A percentile compares a stretch with the other conserved stretches of the same genome.
phyloP scores from a whole-genome alignment of 164 flowering plant genomes.

The Annona squamosa region DNA sequence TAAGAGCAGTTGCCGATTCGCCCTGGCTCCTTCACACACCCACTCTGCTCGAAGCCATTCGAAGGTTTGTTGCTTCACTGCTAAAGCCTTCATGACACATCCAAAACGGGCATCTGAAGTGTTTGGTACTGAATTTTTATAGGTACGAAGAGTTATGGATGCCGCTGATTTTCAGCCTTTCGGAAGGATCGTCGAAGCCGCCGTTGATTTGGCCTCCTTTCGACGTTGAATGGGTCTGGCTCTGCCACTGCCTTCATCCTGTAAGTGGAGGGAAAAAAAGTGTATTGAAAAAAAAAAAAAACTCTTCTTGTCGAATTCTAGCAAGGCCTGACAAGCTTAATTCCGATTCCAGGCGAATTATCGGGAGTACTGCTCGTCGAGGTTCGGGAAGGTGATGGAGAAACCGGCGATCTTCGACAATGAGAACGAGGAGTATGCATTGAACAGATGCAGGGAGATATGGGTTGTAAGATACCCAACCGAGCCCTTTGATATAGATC shows the following conservation, averaged over 20 bases:
- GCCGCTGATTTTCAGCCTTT: conserved; percentile 73
- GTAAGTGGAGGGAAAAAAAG: conserved; percentile 25
- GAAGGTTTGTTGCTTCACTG: conserved; percentile 37
- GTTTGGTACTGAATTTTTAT: conserved; percentile 13
- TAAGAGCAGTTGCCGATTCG: conserved; percentile 46
- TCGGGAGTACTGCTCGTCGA: conserved; percentile 56
- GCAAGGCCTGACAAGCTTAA: background rate
- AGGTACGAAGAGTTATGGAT: conserved; percentile 94
- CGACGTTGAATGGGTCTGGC: conserved; percentile 95
- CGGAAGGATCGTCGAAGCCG: conserved; percentile 24
- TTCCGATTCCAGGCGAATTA: conserved; percentile 44
- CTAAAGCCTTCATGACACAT: background rate
- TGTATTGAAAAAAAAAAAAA: background rate
- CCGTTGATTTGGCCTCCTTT: conserved; percentile 79
- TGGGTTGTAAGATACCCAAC: conserved; percentile 63
- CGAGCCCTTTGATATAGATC: conserved; percentile 64
- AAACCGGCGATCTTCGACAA: conserved; percentile 68
- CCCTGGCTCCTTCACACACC: conserved; percentile 55
- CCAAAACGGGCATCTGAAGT: conserved; percentile 37
- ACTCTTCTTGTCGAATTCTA: background rate
- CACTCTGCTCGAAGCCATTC: conserved; percentile 44
- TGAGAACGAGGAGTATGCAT: conserved; percentile 82
- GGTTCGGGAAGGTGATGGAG: conserved; percentile 59
- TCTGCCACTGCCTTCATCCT: conserved; percentile 79
- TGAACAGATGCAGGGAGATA: conserved; percentile 58